These are phyloP conservation scores for Ascoidea rubescens DNA, from an alignment of 805 yeast species.

Conservation along the genomic window DNA sequence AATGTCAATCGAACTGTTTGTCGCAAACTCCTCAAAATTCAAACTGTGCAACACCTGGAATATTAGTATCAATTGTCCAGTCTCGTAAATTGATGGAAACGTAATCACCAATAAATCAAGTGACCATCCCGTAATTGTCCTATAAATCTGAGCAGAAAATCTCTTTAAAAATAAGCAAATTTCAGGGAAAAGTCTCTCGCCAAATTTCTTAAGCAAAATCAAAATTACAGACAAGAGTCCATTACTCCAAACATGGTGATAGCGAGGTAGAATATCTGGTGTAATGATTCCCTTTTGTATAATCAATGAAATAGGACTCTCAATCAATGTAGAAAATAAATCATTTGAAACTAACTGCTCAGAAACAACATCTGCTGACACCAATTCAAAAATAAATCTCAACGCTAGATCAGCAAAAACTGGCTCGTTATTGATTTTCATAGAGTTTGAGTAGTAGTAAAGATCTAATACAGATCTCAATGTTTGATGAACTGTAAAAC, in stretches of 20 bases:
- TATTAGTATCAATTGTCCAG: conserved; percentile 53
- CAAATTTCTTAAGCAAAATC: conserved; percentile 45
- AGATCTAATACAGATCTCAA: conserved; percentile 47
- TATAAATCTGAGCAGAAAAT: conserved; percentile 52
- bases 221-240: conserved; percentile 63
- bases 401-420: conserved; percentile 61
- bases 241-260: conserved; percentile 76
- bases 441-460: conserved; percentile 52
- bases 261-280: conserved; percentile 34
- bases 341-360: conserved; percentile 53
- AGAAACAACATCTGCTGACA: conserved; percentile 47
- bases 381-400: conserved; percentile 54
- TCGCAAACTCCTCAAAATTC: conserved; percentile 33
- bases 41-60: conserved; percentile 41
- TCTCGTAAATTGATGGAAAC: conserved; percentile 39
- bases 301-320: conserved; percentile 54
- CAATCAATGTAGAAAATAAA: conserved; percentile 50
- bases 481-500: conserved; percentile 44
- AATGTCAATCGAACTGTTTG: conserved; percentile 13
- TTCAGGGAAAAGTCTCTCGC: conserved; percentile 50
- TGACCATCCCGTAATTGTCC: conserved; percentile 58
- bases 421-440: conserved; percentile 48
- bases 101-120: conserved; percentile 35
- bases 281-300: conserved; percentile 54
- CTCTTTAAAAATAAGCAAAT: conserved; percentile 44